Percentiles rank a stretch among this genome's conserved stretches.
Evolutionary conservation across 495 filamentous ascomycete genomes (phyloP).

Genomic region (Xylaria curta): DNA sequence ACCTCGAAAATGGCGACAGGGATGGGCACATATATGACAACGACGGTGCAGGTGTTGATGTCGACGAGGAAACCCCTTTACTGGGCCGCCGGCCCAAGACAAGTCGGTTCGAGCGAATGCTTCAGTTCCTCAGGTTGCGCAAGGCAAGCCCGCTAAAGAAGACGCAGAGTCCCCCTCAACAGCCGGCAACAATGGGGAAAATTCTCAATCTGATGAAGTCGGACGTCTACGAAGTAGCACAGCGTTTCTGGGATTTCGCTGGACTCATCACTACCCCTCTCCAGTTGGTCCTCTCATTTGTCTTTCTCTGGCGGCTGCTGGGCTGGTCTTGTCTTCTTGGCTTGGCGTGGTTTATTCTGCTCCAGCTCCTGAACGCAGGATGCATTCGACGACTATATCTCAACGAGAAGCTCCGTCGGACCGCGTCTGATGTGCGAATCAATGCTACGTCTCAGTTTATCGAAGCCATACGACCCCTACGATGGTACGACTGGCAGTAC

Average conservation of each 20-base stretch:
- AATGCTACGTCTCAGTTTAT: slow-evolving; percentile 81
- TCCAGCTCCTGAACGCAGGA: slow-evolving; percentile 68
- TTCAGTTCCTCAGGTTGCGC: slow-evolving; percentile 30
- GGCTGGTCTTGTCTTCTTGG: slow-evolving; percentile 81
- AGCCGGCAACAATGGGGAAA: slow-evolving; percentile 79
- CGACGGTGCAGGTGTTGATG: slow-evolving; percentile 18
- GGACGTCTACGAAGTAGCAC: slow-evolving; percentile 84
- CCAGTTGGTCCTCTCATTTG: slow-evolving; percentile 68
- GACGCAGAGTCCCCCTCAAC: slow-evolving; percentile 35
- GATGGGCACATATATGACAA: slow-evolving; percentile 9
- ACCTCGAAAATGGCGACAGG: slow-evolving; percentile 36
- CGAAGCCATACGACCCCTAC: slow-evolving; percentile 81
- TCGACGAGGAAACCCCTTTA: slow-evolving; percentile 33
- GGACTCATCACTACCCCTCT: slow-evolving; percentile 71
- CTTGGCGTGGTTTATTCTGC: slow-evolving; percentile 65
- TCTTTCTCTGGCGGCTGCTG: slow-evolving; percentile 75
- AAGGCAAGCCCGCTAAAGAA: slow-evolving; percentile 18
- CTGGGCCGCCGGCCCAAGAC: slow-evolving; percentile 28
- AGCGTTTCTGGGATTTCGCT: slow-evolving; percentile 81
- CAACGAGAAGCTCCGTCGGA: slow-evolving; percentile 68
- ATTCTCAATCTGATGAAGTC: slow-evolving; percentile 80
- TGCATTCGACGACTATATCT: slow-evolving; percentile 66
- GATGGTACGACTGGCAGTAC: slow-evolving; percentile 88
- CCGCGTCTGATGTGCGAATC: slow-evolving; percentile 72
- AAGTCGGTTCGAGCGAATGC: slow-evolving; percentile 30